phyloP scores from a whole-genome alignment of 2,329 filamentous ascomycete genomes.

The Claviceps digitariae region DNA sequence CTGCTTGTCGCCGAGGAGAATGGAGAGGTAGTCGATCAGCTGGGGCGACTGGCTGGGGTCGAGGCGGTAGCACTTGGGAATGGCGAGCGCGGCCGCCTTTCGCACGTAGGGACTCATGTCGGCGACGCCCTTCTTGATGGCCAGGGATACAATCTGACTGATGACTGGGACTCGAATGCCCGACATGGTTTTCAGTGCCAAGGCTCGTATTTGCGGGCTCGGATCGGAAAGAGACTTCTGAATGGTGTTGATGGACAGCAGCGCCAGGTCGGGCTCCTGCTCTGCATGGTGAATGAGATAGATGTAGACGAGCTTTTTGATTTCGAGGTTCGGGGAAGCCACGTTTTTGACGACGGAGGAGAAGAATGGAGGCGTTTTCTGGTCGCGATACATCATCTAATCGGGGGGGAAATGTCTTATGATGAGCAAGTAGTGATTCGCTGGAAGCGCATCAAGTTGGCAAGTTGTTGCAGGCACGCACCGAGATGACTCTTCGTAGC shows the following conservation, averaged over 20 bases:
- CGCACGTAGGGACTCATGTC: conserved; percentile 94
- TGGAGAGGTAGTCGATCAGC: conserved; percentile 66
- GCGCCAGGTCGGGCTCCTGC: conserved; percentile 83
- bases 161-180: conserved; percentile 95
- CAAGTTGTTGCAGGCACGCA: conserved; percentile 30
- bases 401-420: neutral
- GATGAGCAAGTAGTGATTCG: neutral
- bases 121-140: conserved; percentile 82
- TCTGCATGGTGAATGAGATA: conserved; percentile 96
- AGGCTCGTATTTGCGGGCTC: conserved; percentile 78
- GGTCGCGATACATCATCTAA: conserved; percentile 89
- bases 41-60: conserved; percentile 78
- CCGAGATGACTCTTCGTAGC: conserved; percentile 73
- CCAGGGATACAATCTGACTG: conserved; percentile 89
- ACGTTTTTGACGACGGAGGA: conserved; percentile 98
- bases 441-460: neutral
- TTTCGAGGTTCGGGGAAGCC: conserved; percentile 81
- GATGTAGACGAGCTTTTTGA: conserved; percentile 97
- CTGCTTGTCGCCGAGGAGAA: conserved; percentile 75
- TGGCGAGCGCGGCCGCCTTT: conserved; percentile 82
- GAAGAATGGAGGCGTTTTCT: conserved; percentile 84
- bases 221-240: conserved; percentile 92
- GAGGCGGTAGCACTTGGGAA: conserved; percentile 88
- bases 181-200: conserved; percentile 93
- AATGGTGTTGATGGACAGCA: conserved; percentile 96